These are phyloP conservation scores for Botryotinia calthae DNA, from an alignment of 2,329 filamentous ascomycete genomes.

Conservation along the genomic window DNA sequence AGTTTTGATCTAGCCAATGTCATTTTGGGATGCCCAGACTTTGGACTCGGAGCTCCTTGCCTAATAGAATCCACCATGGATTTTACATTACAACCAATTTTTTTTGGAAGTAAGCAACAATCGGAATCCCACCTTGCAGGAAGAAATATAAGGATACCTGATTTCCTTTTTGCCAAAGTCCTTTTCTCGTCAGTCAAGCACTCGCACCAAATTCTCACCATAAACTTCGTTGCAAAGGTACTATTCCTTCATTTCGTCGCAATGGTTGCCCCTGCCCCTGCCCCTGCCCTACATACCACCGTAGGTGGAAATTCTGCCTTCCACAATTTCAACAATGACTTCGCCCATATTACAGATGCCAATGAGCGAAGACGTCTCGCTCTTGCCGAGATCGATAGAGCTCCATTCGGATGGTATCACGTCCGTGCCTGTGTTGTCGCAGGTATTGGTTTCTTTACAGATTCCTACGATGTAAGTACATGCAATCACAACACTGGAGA, in stretches of 20 bases:
- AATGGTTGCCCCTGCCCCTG: constrained; percentile 37
- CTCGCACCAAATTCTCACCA: not conserved
- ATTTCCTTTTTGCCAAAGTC: not conserved
- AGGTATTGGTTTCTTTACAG: constrained; percentile 86
- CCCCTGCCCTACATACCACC: constrained; percentile 68
- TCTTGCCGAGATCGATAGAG: constrained; percentile 78
- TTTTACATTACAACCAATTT: not conserved
- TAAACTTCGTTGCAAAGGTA: not conserved
- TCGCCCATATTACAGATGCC: constrained; percentile 62
- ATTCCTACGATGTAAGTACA: constrained; percentile 76
- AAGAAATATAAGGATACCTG: constrained; percentile 15
- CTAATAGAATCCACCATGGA: not conserved
- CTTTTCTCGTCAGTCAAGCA: constrained; percentile 25
- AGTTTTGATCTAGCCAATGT: not conserved
- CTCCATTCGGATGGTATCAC: constrained; percentile 78
- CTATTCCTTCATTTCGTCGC: not conserved
- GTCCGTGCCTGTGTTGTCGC: constrained; percentile 73
- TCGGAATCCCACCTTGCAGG: not conserved
- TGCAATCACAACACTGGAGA: constrained; percentile 39
- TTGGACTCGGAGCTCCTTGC: constrained; percentile 19
- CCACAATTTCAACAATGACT: constrained; percentile 77
- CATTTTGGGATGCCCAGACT: constrained; percentile 13
- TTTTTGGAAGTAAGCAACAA: not conserved
- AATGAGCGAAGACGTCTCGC: constrained; percentile 78
- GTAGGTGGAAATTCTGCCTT: constrained; percentile 67